A percentile compares a stretch with the other conserved stretches of the same genome.
These are phyloP conservation scores for Funneliformis geosporum DNA, from an alignment of 192 early-diverging fungal species.

Conservation along the genomic window DNA sequence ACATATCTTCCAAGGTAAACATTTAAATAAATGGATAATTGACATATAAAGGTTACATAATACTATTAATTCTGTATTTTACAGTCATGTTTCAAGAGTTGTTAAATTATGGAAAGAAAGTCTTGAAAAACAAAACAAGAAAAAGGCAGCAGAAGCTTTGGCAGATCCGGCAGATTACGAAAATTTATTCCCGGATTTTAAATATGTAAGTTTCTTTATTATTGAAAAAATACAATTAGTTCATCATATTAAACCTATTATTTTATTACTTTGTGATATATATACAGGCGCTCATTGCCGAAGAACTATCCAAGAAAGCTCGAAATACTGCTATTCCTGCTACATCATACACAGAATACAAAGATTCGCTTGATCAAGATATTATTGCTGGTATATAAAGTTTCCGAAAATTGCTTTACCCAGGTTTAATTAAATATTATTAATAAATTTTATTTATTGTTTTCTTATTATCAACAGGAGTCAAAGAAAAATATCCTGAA, in stretches of 20 bases:
- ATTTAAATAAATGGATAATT: too few species aligned
- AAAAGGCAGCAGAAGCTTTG: slow-evolving; percentile 85
- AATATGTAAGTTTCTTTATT: slow-evolving; percentile 37
- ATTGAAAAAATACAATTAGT: neutral
- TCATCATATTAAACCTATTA: neutral
- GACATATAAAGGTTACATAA: too few species aligned
- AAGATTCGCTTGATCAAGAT: slow-evolving; percentile 59
- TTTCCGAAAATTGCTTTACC: neutral
- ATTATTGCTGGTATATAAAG: slow-evolving; percentile 55
- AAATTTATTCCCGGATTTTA: slow-evolving; percentile 86
- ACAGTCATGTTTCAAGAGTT: slow-evolving; percentile 61
- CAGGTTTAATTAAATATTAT: neutral
- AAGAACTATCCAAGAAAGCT: slow-evolving; percentile 45
- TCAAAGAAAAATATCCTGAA: slow-evolving; percentile 35
- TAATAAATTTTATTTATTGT: neutral
- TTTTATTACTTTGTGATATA: too few species aligned
- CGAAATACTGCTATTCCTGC: slow-evolving; percentile 45
- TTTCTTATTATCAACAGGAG: slow-evolving; percentile 3
- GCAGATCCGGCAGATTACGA: slow-evolving; percentile 81
- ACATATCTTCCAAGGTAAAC: slow-evolving; percentile 76
- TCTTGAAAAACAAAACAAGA: slow-evolving; percentile 67
- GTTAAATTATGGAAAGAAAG: slow-evolving; percentile 80
- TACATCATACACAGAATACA: slow-evolving; percentile 56
- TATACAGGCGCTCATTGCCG: slow-evolving; percentile 51
- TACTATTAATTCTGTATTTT: too few species aligned